Conservation (phyloP, 495 filamentous ascomycete species). For the Monascus purpureus region DNA sequence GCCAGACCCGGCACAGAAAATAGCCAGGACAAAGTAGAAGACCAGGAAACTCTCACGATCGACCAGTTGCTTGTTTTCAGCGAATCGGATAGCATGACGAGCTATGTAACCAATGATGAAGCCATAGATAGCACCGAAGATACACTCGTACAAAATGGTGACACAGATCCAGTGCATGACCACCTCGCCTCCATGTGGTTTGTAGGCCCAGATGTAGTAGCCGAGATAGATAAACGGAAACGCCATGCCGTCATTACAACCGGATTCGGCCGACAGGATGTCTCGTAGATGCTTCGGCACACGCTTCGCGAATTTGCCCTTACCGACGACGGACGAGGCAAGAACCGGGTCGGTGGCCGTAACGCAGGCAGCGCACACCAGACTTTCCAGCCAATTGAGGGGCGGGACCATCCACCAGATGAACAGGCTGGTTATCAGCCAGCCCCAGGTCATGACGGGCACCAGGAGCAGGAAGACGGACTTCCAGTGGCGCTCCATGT, state of each 20-base stretch:
- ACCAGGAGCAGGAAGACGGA: conserved; percentile 79
- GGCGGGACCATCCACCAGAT: conserved; percentile 87
- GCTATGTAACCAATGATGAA: conserved; percentile 79
- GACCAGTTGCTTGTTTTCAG: conserved; percentile 74
- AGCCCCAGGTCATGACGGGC: conserved; percentile 96
- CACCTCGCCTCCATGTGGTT: conserved; percentile 50
- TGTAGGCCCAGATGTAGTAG: conserved; percentile 74
- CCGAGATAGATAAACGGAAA: conserved; percentile 96
- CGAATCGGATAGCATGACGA: conserved; percentile 78
- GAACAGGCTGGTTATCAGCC: conserved; percentile 88
- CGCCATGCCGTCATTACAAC: conserved; percentile 99
- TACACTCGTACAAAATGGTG: conserved; percentile 90
- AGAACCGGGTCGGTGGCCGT: conserved; percentile 97
- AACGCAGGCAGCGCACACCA: conserved; percentile 81
- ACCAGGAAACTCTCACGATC: conserved; percentile 96
- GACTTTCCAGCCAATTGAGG: conserved; percentile 76
- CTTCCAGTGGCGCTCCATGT: conserved; percentile 97
- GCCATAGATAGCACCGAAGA: conserved; percentile 84
- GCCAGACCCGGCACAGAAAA: conserved; percentile 93
- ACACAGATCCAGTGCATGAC: conserved; percentile 79
- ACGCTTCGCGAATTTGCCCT: conserved; percentile 95
- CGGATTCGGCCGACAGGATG: conserved; percentile 88
- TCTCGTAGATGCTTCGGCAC: conserved; percentile 96
- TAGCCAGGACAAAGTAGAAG: conserved; percentile 94
- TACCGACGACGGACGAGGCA: conserved; percentile 95